Percentiles rank a stretch among this genome's conserved stretches.
phyloP scores from a whole-genome alignment of 129 eudicot species.

The Saposhnikovia divaricata region DNA sequence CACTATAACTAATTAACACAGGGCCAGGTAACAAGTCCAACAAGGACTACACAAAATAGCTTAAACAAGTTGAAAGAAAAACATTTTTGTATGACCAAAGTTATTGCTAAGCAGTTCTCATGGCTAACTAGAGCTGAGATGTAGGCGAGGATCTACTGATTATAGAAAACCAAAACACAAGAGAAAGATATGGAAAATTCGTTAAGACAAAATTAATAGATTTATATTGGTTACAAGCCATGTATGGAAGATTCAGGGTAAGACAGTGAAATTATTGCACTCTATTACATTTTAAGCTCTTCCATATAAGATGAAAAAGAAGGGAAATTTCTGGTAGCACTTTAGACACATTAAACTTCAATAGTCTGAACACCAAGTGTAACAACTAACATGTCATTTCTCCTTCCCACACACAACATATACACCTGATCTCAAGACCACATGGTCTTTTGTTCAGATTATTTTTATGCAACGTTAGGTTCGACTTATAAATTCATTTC shows the following conservation, averaged over 20 bases:
- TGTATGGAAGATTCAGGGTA: background rate
- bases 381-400: background rate
- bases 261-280: background rate
- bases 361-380: background rate
- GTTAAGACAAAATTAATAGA: no score
- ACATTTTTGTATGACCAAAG: no score
- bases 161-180: background rate
- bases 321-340: background rate
- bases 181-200: background rate
- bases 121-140: background rate
- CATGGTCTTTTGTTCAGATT: background rate
- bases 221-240: background rate
- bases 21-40: background rate
- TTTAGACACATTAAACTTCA: background rate
- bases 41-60: background rate
- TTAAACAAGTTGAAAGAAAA: background rate
- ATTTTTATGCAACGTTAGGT: background rate
- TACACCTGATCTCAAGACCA: background rate
- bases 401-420: background rate
- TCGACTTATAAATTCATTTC: background rate
- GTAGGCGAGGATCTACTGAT: background rate
- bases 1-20: background rate
- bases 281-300: background rate
- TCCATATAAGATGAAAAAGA: background rate
- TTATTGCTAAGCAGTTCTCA: background rate